Base-by-base conservation (phyloP, 352 stramenopile genomes). In the Globisporangium spiculum region DNA sequence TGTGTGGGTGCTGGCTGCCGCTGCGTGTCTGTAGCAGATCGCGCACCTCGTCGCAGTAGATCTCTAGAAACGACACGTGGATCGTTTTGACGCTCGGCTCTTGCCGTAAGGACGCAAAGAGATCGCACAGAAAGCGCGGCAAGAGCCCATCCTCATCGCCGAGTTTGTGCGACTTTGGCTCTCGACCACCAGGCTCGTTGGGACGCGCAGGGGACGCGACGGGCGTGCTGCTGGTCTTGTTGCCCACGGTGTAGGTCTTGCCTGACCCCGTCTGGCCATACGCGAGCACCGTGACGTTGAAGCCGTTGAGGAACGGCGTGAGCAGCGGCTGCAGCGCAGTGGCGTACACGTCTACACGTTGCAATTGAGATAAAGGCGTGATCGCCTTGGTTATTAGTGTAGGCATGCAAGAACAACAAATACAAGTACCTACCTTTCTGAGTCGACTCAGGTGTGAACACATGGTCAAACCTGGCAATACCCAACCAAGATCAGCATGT, bases 11-110 rank as follows among this genome's bases (percentile, higher is more conserved):
- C 14, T 59, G 38, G 3, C 36, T 41, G 4, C n/a, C 18, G 12
- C 59, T 34, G 3, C 69, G 65, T 12, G 83, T 73, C 52, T 92
- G 73, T 0, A 98, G 75, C 34, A 98, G 68, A 71, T 98, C 94
- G 65, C 90, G 87, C 44, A 98, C 86, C 62, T 98, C 90, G 71
- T 98, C 93, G 26, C 91, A 91, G 67, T 98, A 98, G 16, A 98
- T 96, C 81, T 98, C 96, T 1, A 98, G 78, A 57, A 88, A 89
- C 7, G 79, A 87, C 12, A 85, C 81, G 5, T 66, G 64, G 12
- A 87, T 74, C 3, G 71, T 77, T 22, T 75, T 72, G 8, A 77
- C 55, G n/a, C 72, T 80, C 26, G 72, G 77, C 55, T 84, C 77
- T 44, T 72, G 74, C 46, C 77, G 74, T 22, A 86, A 54, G 32